Conservation (phyloP, 768 basidiomycete species). For the Imleria badia region DNA sequence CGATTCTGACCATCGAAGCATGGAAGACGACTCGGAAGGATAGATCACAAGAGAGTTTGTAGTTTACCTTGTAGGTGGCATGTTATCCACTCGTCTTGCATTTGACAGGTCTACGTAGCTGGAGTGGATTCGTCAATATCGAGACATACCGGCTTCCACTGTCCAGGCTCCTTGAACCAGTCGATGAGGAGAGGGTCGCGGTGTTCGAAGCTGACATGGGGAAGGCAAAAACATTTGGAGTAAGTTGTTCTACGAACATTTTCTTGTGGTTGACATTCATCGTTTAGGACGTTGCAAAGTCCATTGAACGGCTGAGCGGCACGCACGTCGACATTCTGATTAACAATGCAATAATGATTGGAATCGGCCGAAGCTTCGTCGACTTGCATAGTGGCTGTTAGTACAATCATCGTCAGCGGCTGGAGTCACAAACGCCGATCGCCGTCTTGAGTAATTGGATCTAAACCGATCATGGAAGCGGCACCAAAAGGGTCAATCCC, state of each 20-base stretch:
- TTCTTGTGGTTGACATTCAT: neutral
- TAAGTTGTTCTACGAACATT: neutral
- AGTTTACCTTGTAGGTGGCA: no score
- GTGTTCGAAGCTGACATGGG: constrained; percentile 6
- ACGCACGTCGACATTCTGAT: neutral
- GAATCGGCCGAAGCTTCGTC: neutral
- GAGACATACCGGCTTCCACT: neutral
- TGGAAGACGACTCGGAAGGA: no score
- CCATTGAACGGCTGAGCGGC: neutral
- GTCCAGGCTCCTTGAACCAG: neutral
- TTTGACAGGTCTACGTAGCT: neutral
- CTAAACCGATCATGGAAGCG: constrained; percentile 35
- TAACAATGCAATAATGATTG: constrained; percentile 5
- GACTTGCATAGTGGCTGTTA: no score
- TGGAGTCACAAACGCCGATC: constrained; percentile 61
- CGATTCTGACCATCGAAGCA: no score
- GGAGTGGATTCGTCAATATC: constrained; percentile 3
- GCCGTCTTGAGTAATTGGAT: constrained; percentile 97
- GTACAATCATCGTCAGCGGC: neutral
- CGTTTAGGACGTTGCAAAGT: neutral
- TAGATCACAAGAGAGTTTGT: no score
- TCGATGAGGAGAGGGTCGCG: neutral
- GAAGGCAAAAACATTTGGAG: neutral
- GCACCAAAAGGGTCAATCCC: neutral
- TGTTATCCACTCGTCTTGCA: neutral